Base-by-base conservation (phyloP, 2,329 filamentous ascomycete genomes). In the Arthroderma sp. region DNA sequence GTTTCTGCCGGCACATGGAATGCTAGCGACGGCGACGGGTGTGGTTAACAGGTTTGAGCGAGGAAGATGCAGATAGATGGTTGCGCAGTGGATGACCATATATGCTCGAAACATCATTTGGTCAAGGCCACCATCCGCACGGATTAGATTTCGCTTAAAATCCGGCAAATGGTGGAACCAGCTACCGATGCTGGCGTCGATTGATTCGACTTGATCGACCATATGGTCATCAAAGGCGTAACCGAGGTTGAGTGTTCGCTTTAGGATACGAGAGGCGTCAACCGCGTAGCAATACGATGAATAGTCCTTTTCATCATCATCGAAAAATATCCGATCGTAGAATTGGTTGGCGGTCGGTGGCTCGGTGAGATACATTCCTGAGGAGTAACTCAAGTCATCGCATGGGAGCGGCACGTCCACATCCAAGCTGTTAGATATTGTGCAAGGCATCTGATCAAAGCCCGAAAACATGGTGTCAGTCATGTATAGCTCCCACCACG, bases 31-130 rank as follows among this genome's bases (percentile, higher is more conserved):
- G 55, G 50, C 67, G 52, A 53, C 70, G 55, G 50, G 71, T 58
- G 67, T 71, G 60, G 72, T 83, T 42, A 59, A 69, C 42, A 89
- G 72, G 53, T 85, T 82, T 3, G 83, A 88, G 45, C 82, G 77
- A 6, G 84, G 84, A 52, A 88, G 81, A 58, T 91, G 84, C 11
- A 91, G 73, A 52, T 87, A 77, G 54, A 91, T 85, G 1, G 80
- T 66, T 6, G 72, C 70, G 40, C 64, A 65, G 46, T 75, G 68
- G 43, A 74, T 71, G 55, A 94, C 84, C 77, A 93, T 89, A 50
- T 85, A 81, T 1, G 85, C 87, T 60, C 93, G 85, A 65, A 94
- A 94, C 63, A 94, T 80, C 74, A 94, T 82, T 63, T 94, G 85
- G 59, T 95, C 88, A 7, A 88, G 71, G 43, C 78, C 73, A 30